Evolutionary conservation across 2,329 filamentous ascomycete genomes (phyloP).

Genomic region (Didymella sp.): DNA sequence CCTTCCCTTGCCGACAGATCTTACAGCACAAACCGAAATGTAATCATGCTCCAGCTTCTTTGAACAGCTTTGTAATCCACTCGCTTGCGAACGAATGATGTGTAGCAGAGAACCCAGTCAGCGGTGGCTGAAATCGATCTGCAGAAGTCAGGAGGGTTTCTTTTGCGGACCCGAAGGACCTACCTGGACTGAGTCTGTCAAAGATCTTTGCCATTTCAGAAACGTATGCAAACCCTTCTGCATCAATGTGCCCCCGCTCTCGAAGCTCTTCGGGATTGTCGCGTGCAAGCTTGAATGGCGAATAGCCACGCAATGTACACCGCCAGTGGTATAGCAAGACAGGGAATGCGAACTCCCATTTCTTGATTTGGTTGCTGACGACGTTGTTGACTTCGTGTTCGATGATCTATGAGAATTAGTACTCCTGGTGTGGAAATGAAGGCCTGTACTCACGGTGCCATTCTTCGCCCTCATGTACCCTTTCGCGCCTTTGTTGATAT

Average conservation of each 20-base stretch:
- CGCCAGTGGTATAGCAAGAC: slow-evolving; percentile 46
- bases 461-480: slow-evolving; percentile 47
- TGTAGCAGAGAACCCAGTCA: slow-evolving; percentile 34
- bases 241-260: slow-evolving; percentile 39
- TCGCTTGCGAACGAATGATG: slow-evolving; percentile 39
- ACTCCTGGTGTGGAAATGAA: neutral
- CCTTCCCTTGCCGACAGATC: slow-evolving; percentile 7
- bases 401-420: slow-evolving; percentile 36
- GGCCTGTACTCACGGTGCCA: slow-evolving; percentile 40
- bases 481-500: slow-evolving; percentile 44
- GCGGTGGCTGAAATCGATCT: slow-evolving; percentile 42
- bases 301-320: slow-evolving; percentile 40
- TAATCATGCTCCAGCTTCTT: slow-evolving; percentile 39
- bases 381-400: slow-evolving; percentile 44
- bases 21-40: neutral
- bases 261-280: slow-evolving; percentile 46
- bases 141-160: slow-evolving; percentile 14
- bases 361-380: slow-evolving; percentile 42
- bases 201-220: slow-evolving; percentile 36
- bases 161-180: slow-evolving; percentile 15
- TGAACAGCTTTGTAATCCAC: slow-evolving; percentile 46
- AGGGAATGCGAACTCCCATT: slow-evolving; percentile 45
- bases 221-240: slow-evolving; percentile 42
- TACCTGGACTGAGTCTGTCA: slow-evolving; percentile 36
- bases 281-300: slow-evolving; percentile 44